Conservation (phyloP, 140 eudicot genomes). For the Anethum foeniculum region DNA sequence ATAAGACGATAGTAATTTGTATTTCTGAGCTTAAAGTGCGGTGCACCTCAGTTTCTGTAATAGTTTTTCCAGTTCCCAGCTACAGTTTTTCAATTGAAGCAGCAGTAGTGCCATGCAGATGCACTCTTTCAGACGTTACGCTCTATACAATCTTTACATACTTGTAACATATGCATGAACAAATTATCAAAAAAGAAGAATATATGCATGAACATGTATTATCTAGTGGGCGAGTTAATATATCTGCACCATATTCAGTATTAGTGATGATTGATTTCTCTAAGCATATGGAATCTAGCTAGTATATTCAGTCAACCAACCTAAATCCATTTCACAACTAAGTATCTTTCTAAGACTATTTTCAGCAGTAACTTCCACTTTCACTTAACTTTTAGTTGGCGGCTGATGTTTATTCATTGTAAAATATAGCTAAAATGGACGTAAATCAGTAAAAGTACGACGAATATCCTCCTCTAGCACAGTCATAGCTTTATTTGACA, state of each 20-base stretch:
- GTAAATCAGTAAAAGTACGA: background rate
- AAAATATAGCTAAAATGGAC: background rate
- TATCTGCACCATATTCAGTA: background rate
- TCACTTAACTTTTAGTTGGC: background rate
- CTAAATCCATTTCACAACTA: background rate
- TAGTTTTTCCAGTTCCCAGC: background rate
- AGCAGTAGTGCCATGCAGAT: slow-evolving; percentile 5
- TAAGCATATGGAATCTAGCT: background rate
- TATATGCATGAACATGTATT: background rate
- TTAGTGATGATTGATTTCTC: slow-evolving; percentile 3
- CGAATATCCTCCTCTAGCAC: background rate
- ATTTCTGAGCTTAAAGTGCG: slow-evolving; percentile 3
- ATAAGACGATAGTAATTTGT: background rate
- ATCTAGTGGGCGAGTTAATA: background rate
- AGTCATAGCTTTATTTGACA: background rate
- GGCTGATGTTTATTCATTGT: background rate
- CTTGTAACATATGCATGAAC: background rate
- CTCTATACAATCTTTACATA: no score
- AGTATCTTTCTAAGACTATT: background rate
- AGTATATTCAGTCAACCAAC: slow-evolving; percentile 11
- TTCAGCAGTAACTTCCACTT: slow-evolving; percentile 1
- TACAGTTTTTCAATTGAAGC: background rate
- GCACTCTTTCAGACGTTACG: background rate
- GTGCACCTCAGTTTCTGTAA: background rate
- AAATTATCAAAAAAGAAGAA: background rate